Base-by-base conservation (phyloP, 345 rosid species). In the Eucalyptus viminalis region DNA sequence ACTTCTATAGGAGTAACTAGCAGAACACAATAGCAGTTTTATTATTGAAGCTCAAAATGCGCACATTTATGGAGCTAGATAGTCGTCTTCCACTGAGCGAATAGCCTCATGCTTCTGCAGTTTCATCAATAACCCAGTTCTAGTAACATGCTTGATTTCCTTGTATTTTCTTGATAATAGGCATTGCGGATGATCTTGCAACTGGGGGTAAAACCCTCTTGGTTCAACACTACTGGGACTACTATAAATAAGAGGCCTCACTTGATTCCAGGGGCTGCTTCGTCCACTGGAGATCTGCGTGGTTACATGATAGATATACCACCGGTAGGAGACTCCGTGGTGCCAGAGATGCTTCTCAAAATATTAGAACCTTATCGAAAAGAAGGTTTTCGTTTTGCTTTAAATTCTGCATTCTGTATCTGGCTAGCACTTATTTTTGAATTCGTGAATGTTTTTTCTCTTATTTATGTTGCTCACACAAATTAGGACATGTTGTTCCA, bases 311-410 rank as follows among this genome's bases (percentile, higher is more conserved):
- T 95, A 93, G 97, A 94, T 92, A 92, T 94, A 90, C 98, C 99
- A 87, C 90, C 95, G 51, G 86, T 94, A 89, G 99, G 98, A 88
- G 99, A 97, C 87, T 94, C 98, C 83, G 99, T 96, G 31, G 97
- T 97, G 90, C 98, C 98, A 89, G 99, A 97, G 93, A 95, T 97
- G 99, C 96, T 97, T 56, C 96, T 97, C 88, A 97, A 97, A 95
- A 96, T 97, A 87, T 92, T 97, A 90, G 99, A 97, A 92, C 98
- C 98, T 86, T 97, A 97, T 81, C 93, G 97, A 25, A 96, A 92
- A 89, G 97, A 95, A 94, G 99, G 99, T 97, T 60, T 58, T 87
- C 88, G 86, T 89, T 83, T 60, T 90, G 40, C 51, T 69, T 53
- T 80, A 25, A 13, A 43, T 72, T 88, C 45, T 25, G 65, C 31